Evolutionary conservation across 768 basidiomycete genomes (phyloP), one percentile per base, ranked within the genome.

Genomic region (Lactarius indigo): DNA sequence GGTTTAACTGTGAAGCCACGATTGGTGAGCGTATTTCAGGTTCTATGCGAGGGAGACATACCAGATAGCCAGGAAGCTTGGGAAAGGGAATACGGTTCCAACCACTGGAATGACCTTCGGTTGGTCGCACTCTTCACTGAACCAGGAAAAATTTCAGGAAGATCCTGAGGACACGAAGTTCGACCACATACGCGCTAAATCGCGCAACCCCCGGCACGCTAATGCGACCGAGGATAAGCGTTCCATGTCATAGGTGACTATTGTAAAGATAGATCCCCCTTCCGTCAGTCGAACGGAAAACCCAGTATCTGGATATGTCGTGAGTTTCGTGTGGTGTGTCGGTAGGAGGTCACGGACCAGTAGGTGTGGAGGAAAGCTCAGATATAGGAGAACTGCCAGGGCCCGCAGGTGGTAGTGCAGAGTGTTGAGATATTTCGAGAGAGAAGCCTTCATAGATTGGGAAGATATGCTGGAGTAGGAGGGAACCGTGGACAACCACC

Each of bases 11-110:
- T 4, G 37, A 50, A 13, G 37, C 42, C 58, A 31, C 20, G 12
- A 28, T 42, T 23, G 23, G 18, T 60, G 33, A 39, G 28, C 26
- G 33, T 23, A 3, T 18, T 57, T 50, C 4, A 28, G 15, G 18
- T 44, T 39, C 31, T 28, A 20, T 44, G 33, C 6, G 26, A 44
- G 42, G 28, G 28, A 12, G 35, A 52, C 52, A 1, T 59, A 59
- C 69, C 69, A n/a, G 69, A 70, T 28, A 69, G 57, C 69, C 69
- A 70, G 15, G 69, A 69, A 28, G n/a, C 23, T 13, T 63, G 68
- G 55, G 44, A 62, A 15, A 65, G 41, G 26, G 58, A 8, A 28
- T 70, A 70, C 35, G 68, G 70, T 56, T 65, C 57, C 8, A 69
- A 50, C 70, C 68, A 70, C n/a, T 39, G 42, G 41, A 60, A 56